Percentiles rank a stretch among this genome's conserved stretches.
phyloP scores from a whole-genome alignment of 2,329 filamentous ascomycete genomes.

The Fusarium poae region DNA sequence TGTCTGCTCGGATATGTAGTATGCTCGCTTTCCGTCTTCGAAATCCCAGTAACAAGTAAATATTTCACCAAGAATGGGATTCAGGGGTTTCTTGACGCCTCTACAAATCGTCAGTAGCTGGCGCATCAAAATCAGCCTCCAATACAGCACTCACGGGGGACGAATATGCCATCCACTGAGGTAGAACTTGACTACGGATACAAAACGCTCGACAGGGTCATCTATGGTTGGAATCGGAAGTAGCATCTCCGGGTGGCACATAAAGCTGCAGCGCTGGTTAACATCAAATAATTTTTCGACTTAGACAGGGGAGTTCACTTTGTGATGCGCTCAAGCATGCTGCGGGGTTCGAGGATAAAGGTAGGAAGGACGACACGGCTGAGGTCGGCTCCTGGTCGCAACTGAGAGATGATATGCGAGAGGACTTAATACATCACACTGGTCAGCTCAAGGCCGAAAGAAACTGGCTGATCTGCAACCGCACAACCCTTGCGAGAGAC shows the following conservation, averaged over 20 bases:
- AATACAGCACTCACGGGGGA: conserved; percentile 78
- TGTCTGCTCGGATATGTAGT: conserved; percentile 97
- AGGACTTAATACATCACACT: conserved; percentile 72
- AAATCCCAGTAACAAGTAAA: conserved; percentile 98
- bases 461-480: conserved; percentile 8
- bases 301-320: conserved; percentile 70
- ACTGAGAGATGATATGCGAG: conserved; percentile 95
- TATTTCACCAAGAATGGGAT: conserved; percentile 94
- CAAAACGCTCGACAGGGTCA: conserved; percentile 89
- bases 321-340: conserved; percentile 98
- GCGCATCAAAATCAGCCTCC: conserved; percentile 6
- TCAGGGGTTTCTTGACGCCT: conserved; percentile 97
- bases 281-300: conserved; percentile 4
- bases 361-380: conserved; percentile 95
- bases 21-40: conserved; percentile 83
- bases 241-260: conserved; percentile 97
- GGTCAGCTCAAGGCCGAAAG: conserved; percentile 29
- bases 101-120: conserved; percentile 60
- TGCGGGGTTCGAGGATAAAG: conserved; percentile 96
- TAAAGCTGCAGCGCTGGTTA: conserved; percentile 76
- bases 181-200: conserved; percentile 98
- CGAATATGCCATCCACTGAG: conserved; percentile 99
- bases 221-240: conserved; percentile 89
- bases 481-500: conserved; percentile 21
- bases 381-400: conserved; percentile 93